Conservation (phyloP, 306 rosid genomes). For the Cucurbita moschata region DNA sequence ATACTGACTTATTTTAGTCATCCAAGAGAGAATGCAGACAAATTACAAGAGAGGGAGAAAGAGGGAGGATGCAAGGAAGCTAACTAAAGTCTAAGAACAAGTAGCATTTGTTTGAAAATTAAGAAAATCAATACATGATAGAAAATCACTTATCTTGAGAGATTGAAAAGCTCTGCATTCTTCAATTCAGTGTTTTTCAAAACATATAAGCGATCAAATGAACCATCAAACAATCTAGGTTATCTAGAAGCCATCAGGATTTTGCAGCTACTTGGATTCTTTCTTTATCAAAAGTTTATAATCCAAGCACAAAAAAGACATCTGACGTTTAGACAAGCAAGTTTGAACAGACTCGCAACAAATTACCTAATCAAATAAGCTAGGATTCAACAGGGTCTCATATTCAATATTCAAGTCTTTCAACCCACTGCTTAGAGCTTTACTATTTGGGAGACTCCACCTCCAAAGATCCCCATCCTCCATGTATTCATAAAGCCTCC, state of each 20-base stretch:
- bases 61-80: neutral
- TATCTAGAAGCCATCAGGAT: neutral
- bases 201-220: neutral
- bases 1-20: neutral
- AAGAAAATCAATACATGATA: neutral
- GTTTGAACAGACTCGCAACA: neutral
- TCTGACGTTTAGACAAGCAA: neutral
- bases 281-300: neutral
- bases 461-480: constrained; percentile 94
- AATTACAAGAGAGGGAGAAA: neutral
- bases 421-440: constrained; percentile 68
- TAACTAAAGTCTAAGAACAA: neutral
- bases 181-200: neutral
- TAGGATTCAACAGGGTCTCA: constrained; percentile 37
- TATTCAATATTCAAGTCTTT: constrained; percentile 53
- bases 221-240: neutral
- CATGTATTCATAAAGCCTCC: constrained; percentile 41
- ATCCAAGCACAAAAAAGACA: neutral
- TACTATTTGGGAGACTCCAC: constrained; percentile 67
- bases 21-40: neutral
- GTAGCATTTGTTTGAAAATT: neutral
- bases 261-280: neutral
- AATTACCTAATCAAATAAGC: constrained; percentile 51
- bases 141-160: neutral
- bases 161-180: neutral